Evolutionary conservation across 805 yeast species (phyloP).

Genomic region (Candida railenensis): DNA sequence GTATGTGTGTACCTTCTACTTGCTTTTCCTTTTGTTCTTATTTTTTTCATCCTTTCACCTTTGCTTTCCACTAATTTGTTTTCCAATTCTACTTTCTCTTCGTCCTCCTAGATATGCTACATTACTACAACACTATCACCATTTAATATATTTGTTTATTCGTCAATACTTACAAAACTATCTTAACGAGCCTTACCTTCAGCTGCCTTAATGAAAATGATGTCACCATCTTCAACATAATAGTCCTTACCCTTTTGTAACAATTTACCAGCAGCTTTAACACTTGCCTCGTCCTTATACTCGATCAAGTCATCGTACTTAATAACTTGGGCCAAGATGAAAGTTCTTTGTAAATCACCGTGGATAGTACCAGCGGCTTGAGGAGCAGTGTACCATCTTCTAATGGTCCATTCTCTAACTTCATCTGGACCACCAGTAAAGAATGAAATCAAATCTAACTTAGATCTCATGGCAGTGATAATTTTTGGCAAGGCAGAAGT

Average conservation of each 20-base stretch:
- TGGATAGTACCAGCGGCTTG: slow-evolving; percentile 98
- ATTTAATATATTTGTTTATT: neutral
- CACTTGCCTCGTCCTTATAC: slow-evolving; percentile 70
- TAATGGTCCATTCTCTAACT: slow-evolving; percentile 97
- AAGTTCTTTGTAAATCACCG: slow-evolving; percentile 91
- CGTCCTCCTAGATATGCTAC: no score
- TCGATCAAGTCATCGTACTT: slow-evolving; percentile 79
- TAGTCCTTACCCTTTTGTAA: slow-evolving; percentile 92
- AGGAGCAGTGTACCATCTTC: slow-evolving; percentile 93
- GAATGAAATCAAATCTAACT: slow-evolving; percentile 84
- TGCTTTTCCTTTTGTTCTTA: no score
- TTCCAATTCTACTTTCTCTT: no score
- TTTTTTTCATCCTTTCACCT: no score
- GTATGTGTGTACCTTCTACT: no score
- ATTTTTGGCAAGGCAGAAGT: slow-evolving; percentile 83
- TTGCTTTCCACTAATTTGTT: no score
- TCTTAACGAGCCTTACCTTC: slow-evolving; percentile 72
- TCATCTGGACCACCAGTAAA: slow-evolving; percentile 96
- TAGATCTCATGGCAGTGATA: slow-evolving; percentile 81
- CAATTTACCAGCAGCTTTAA: slow-evolving; percentile 87
- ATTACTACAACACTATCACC: neutral
- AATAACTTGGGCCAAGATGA: slow-evolving; percentile 90
- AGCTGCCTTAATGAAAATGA: slow-evolving; percentile 89
- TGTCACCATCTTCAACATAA: slow-evolving; percentile 92
- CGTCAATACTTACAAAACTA: neutral